Evolutionary conservation across 768 basidiomycete genomes (phyloP).

Genomic region (Leccinum longicurvipes): DNA sequence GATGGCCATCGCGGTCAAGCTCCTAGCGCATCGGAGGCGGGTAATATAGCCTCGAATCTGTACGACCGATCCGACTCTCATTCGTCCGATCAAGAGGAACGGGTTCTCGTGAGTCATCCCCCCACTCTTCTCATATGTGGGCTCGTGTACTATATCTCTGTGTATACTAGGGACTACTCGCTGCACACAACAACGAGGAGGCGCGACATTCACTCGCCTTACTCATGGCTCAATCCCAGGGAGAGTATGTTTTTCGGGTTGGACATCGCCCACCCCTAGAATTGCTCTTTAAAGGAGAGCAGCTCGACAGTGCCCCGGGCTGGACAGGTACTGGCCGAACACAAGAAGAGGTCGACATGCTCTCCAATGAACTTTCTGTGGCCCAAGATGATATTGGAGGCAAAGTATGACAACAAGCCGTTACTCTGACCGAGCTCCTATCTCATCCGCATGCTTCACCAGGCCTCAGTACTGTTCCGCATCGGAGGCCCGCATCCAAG

Average conservation of each 20-base stretch:
- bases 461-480: constrained; percentile 60
- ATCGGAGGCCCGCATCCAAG: constrained; percentile 47
- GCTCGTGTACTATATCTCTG: background rate
- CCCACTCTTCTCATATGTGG: background rate
- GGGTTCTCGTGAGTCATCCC: constrained; percentile 13
- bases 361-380: constrained; percentile 43
- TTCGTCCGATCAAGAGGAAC: constrained; percentile 17
- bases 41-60: background rate
- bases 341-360: constrained; percentile 46
- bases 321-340: constrained; percentile 56
- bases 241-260: constrained; percentile 74
- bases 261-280: constrained; percentile 62
- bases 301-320: constrained; percentile 40
- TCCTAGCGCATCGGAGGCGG: constrained; percentile 5
- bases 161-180: constrained; percentile 40
- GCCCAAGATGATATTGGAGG: constrained; percentile 77
- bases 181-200: constrained; percentile 42
- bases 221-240: constrained; percentile 62
- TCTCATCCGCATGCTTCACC: background rate
- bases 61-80: background rate
- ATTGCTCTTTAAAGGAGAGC: constrained; percentile 53
- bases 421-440: background rate
- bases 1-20: constrained; percentile 49
- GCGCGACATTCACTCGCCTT: constrained; percentile 66
- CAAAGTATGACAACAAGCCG: constrained; percentile 47